Conservation (phyloP, 768 basidiomycete genomes). For the Tricholoma sp. region DNA sequence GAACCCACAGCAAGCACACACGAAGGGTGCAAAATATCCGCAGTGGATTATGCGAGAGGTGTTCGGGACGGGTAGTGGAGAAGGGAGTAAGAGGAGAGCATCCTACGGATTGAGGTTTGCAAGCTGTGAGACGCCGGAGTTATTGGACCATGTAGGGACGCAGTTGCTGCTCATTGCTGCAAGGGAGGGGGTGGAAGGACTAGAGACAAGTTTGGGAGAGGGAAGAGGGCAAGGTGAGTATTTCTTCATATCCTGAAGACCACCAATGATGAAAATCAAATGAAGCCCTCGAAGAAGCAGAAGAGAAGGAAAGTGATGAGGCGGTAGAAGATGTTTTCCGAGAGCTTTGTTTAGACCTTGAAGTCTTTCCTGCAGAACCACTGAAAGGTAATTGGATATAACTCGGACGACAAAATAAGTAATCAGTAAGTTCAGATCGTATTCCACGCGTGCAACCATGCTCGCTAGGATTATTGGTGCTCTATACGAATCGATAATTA, state of each 20-base stretch:
- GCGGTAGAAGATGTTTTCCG: conserved; percentile 37
- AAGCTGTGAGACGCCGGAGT: conserved; percentile 41
- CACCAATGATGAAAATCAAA: neutral
- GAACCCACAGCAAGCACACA: conserved; percentile 23
- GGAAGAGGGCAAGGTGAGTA: conserved; percentile 45
- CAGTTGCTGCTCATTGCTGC: conserved; percentile 53
- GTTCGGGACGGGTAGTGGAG: conserved; percentile 34
- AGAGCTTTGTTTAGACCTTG: conserved; percentile 38
- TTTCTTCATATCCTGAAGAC: neutral
- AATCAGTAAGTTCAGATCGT: too few species aligned
- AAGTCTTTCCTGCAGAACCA: conserved; percentile 38
- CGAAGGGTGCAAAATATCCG: conserved; percentile 40
- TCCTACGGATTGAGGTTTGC: conserved; percentile 47
- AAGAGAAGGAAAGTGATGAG: conserved; percentile 34
- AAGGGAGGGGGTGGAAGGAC: conserved; percentile 39
- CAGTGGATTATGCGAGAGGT: conserved; percentile 40
- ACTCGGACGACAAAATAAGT: neutral
- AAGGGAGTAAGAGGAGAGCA: conserved; percentile 22
- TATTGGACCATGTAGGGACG: conserved; percentile 51
- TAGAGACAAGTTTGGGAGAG: conserved; percentile 47
- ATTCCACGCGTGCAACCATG: too few species aligned
- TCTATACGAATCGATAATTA: too few species aligned
- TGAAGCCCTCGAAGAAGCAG: conserved; percentile 35
- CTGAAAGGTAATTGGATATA: conserved; percentile 52
- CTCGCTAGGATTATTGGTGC: too few species aligned